These are phyloP conservation scores for Leptographium flavum DNA, from an alignment of 2,329 filamentous ascomycete genomes.

Conservation along the genomic window DNA sequence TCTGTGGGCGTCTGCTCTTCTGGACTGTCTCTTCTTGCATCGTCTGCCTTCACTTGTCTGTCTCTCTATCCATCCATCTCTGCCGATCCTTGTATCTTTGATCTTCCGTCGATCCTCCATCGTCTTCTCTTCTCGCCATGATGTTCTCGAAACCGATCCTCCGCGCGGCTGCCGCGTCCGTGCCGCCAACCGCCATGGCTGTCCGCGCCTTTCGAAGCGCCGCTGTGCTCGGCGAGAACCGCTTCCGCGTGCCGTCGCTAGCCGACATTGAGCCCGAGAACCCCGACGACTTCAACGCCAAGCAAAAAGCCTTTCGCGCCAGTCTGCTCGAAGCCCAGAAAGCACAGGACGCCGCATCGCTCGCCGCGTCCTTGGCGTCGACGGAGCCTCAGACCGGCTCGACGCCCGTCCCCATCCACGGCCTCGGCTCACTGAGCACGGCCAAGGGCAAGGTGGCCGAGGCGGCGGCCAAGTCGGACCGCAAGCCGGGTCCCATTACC, in stretches of 20 bases:
- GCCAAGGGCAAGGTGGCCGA: slow-evolving; percentile 46
- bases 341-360: slow-evolving; percentile 75
- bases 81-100: neutral
- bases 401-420: slow-evolving; percentile 20
- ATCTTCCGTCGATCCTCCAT: neutral
- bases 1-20: neutral
- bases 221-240: slow-evolving; percentile 21
- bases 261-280: slow-evolving; percentile 66
- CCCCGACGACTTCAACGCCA: slow-evolving; percentile 62
- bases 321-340: slow-evolving; percentile 58
- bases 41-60: too few relatives aligned
- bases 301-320: slow-evolving; percentile 78
- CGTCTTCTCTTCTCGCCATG: neutral
- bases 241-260: slow-evolving; percentile 50
- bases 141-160: neutral
- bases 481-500: slow-evolving; percentile 60
- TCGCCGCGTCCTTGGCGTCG: slow-evolving; percentile 14
- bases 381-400: neutral
- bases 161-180: neutral
- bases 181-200: slow-evolving; percentile 35
- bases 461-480: slow-evolving; percentile 37
- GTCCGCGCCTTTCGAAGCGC: slow-evolving; percentile 45
- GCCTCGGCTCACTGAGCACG: slow-evolving; percentile 47
- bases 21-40: too few relatives aligned
- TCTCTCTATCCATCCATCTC: neutral